Conservation (phyloP, 2,329 filamentous ascomycete species). For the Davidsoniella eucalypti region DNA sequence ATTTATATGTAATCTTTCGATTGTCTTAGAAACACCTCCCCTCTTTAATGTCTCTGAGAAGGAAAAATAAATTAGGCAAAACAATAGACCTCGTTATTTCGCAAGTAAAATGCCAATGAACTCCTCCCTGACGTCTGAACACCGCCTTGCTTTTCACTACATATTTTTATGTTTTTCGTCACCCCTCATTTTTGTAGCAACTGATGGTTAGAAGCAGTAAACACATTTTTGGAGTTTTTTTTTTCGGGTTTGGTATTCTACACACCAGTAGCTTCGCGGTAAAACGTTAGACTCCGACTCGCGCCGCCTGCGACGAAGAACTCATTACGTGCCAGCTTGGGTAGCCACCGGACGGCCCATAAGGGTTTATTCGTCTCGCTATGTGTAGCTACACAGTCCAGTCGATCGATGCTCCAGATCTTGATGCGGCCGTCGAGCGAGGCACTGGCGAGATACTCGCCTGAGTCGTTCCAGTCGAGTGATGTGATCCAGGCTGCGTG, state of each 20-base stretch:
- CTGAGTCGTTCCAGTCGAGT: constrained; percentile 83
- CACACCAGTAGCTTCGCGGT: constrained; percentile 63
- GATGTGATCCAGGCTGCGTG: constrained; percentile 80
- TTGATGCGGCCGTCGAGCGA: constrained; percentile 89
- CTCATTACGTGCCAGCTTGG: constrained; percentile 50
- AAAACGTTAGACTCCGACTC: constrained; percentile 62
- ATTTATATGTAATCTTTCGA: too few relatives aligned
- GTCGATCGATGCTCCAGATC: constrained; percentile 80
- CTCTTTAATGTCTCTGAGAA: too few relatives aligned
- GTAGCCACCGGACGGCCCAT: constrained; percentile 74
- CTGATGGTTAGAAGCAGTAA: too few relatives aligned
- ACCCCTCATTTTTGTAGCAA: too few relatives aligned
- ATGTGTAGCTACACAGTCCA: constrained; percentile 78
- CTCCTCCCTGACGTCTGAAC: too few relatives aligned
- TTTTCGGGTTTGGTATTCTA: constrained; percentile 20
- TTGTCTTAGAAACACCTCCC: too few relatives aligned
- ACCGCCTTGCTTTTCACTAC: too few relatives aligned
- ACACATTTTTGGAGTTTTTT: too few relatives aligned
- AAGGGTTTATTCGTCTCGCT: constrained; percentile 74
- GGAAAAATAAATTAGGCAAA: too few relatives aligned
- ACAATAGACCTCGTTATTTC: too few relatives aligned
- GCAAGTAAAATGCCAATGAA: too few relatives aligned
- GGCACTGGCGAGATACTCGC: constrained; percentile 78
- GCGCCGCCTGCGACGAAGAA: constrained; percentile 67
- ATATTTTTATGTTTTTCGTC: too few relatives aligned